Percentiles rank a stretch among this genome's conserved stretches.
These are phyloP conservation scores for Suillus subaureus DNA, from an alignment of 768 basidiomycete genomes.

Conservation along the genomic window DNA sequence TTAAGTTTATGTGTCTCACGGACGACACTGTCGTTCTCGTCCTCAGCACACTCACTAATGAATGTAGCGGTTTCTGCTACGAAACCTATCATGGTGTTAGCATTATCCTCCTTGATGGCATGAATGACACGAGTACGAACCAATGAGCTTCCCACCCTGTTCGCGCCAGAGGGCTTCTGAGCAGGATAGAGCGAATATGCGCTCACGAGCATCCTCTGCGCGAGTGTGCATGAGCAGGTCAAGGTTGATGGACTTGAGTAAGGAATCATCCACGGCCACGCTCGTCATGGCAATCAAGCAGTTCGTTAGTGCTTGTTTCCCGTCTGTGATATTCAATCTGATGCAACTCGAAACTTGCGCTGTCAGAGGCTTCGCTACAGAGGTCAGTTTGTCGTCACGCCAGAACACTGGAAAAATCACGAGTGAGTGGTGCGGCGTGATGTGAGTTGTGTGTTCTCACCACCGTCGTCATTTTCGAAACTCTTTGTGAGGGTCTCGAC, in stretches of 20 bases:
- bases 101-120: neutral
- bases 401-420: constrained; percentile 68
- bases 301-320: constrained; percentile 45
- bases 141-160: constrained; percentile 74
- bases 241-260: constrained; percentile 83
- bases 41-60: constrained; percentile 84
- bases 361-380: constrained; percentile 59
- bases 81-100: constrained; percentile 51
- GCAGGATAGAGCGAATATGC: constrained; percentile 70
- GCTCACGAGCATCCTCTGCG: constrained; percentile 71
- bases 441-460: constrained; percentile 42
- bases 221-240: constrained; percentile 87
- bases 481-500: constrained; percentile 67
- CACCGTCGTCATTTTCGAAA: constrained; percentile 77
- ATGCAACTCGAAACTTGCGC: constrained; percentile 64
- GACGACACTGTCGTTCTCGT: constrained; percentile 85
- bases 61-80: constrained; percentile 83
- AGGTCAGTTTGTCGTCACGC: constrained; percentile 79
- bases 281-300: constrained; percentile 52
- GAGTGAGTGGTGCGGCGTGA: neutral
- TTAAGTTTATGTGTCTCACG: constrained; percentile 68
- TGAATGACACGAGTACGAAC: constrained; percentile 41
- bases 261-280: constrained; percentile 51
- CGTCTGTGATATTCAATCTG: constrained; percentile 37
- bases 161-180: constrained; percentile 74